Base-by-base conservation (phyloP, 2,329 filamentous ascomycete species). In the Thielaviopsis populi region DNA sequence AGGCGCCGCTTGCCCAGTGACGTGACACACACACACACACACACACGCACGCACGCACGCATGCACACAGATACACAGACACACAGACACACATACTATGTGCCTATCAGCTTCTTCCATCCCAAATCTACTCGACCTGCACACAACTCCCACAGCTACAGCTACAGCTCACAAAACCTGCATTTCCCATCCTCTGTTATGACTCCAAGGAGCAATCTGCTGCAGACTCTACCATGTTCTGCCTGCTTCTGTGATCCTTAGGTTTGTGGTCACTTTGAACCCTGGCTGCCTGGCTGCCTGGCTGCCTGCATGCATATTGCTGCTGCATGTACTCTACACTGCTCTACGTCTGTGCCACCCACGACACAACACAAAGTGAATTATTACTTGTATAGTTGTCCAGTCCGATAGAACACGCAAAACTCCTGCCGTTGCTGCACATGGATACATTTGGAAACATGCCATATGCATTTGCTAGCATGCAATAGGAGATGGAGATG, bases 311-410 rank as follows among this genome's bases (percentile, higher is more conserved):
- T 41, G 56, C 56, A 59, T 17, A 15, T 37, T 59, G 40, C 56
- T 17, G 13, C 56, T 59, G 40, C 56, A 59, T 59, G 56, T 43
- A 59, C 56, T 56, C 53, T 56, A 56, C n/a, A n/a, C 46, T 27
- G 19, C 56, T 59, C 56, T 59, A 33, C n/a, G 40, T 59, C 56
- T 59, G 33, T 59, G 56, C 56, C 56, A 56, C 53, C 53, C 27
- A 56, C 53, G 53, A n/a, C 53, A 37, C 27, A 56, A 56, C 53
- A 56, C 53, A 17, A 56, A 37, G 13, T 37, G 27, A 56, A 33
- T 33, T 33, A 33, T 56, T n/a, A 33, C 30, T 7, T 37, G 13
- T 56, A 56, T 37, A 30, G n/a, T n/a, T n/a, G 17, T 15, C 30
- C 27, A 30, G 30, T 33, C 27, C n/a, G 53, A 56, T 56, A 37